These are phyloP conservation scores for Paraurostyla sp. DNA, from an alignment of 73 alveolate species.

Conservation along the genomic window DNA sequence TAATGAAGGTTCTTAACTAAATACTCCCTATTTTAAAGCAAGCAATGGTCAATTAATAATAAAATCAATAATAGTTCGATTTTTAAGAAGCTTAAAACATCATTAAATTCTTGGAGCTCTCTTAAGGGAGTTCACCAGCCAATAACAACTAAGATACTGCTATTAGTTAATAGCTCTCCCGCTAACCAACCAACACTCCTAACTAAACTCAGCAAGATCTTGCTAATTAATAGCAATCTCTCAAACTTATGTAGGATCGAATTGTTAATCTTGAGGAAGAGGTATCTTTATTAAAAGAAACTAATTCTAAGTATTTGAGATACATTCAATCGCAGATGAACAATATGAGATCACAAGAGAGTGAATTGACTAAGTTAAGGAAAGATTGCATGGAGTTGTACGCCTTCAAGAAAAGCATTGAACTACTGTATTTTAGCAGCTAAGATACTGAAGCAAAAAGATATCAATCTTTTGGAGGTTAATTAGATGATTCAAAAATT, in stretches of 20 bases:
- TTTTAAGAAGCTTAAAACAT: constrained; percentile 28
- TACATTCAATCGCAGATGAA: background rate
- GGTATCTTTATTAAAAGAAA: background rate
- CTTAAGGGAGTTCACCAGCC: too few relatives aligned
- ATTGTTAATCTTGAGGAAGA: constrained; percentile 26
- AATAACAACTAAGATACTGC: background rate
- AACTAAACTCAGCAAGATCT: background rate
- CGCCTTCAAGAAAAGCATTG: constrained; percentile 28
- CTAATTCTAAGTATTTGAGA: background rate
- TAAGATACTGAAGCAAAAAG: background rate
- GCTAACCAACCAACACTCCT: background rate
- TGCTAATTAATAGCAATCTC: background rate
- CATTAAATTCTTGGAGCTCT: background rate
- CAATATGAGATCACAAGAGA: background rate
- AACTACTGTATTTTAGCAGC: background rate
- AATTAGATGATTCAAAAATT: too few relatives aligned
- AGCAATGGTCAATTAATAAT: background rate
- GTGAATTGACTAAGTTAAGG: background rate
- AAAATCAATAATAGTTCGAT: background rate
- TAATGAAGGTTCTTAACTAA: constrained; percentile 10
- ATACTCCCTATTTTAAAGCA: background rate
- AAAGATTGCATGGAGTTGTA: background rate
- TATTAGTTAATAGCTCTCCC: background rate
- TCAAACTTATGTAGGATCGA: background rate
- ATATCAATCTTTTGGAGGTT: too few relatives aligned